Conservation (phyloP, 805 yeast species). For the Ogataea salicorniae region DNA sequence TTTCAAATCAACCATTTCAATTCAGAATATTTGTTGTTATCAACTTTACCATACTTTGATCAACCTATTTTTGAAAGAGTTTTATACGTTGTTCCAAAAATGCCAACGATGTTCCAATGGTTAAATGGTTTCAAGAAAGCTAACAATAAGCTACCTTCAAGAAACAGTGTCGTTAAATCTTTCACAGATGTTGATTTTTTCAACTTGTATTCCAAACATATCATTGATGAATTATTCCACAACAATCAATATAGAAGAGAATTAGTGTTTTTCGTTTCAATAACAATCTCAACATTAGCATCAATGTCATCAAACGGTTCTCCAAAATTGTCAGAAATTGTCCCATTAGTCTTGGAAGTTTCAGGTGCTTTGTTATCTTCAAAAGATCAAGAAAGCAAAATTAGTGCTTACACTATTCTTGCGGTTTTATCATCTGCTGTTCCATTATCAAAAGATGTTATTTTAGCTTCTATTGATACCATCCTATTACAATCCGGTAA, state of each 20-base stretch:
- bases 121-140: constrained; percentile 59
- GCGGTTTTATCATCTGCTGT: constrained; percentile 73
- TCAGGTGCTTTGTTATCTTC: constrained; percentile 51
- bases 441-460: constrained; percentile 53
- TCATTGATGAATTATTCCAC: constrained; percentile 44
- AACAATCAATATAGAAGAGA: constrained; percentile 61
- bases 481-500: constrained; percentile 33
- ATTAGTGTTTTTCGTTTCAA: constrained; percentile 73
- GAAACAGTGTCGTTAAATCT: constrained; percentile 62
- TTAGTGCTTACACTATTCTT: constrained; percentile 78
- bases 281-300: constrained; percentile 63
- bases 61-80: constrained; percentile 71
- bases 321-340: constrained; percentile 40
- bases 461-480: constrained; percentile 57
- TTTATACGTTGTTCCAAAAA: constrained; percentile 58
- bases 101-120: constrained; percentile 81
- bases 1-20: constrained; percentile 80
- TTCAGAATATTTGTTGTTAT: constrained; percentile 63
- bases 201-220: constrained; percentile 57
- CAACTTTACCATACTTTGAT: constrained; percentile 77
- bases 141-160: constrained; percentile 53
- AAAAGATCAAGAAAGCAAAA: constrained; percentile 54
- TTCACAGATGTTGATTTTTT: constrained; percentile 67
- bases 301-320: constrained; percentile 43
- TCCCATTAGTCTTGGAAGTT: constrained; percentile 55